Conservation (phyloP, 106 monocot species). For the Dendrobium catenatum region DNA sequence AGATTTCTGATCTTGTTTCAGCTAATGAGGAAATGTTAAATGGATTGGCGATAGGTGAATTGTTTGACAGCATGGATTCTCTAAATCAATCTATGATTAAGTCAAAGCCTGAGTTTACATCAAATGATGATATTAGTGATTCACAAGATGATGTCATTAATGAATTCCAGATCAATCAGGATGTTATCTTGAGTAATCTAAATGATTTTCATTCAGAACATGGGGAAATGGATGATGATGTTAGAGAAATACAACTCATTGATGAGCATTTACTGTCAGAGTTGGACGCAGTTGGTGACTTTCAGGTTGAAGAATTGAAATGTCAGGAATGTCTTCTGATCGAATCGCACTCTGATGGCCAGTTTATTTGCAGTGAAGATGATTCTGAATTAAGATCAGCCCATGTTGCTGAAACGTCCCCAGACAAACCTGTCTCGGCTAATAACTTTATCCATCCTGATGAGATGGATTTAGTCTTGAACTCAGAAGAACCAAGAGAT, state of each 20-base stretch:
- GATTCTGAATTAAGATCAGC: constrained; percentile 8
- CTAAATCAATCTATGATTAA: constrained; percentile 5
- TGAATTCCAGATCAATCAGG: constrained; percentile 10
- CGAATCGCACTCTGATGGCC: not conserved
- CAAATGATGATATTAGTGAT: not conserved
- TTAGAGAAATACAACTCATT: constrained; percentile 20
- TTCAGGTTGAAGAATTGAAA: constrained; percentile 16
- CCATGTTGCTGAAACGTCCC: not conserved
- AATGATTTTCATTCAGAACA: constrained; percentile 31
- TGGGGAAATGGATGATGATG: constrained; percentile 17
- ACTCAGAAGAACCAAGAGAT: not conserved
- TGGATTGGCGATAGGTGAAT: too few species aligned
- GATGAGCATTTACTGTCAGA: constrained; percentile 51
- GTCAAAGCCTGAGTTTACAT: constrained; percentile 8
- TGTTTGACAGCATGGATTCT: constrained; percentile 5
- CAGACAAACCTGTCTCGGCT: not conserved
- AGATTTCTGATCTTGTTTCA: constrained; percentile 3
- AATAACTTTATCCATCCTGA: not conserved
- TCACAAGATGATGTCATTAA: not conserved
- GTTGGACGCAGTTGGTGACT: constrained; percentile 65
- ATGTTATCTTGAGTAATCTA: not conserved
- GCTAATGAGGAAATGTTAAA: too few species aligned
- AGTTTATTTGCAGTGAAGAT: not conserved
- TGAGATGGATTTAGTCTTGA: not conserved
- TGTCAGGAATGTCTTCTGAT: constrained; percentile 7